A percentile compares a stretch with the other conserved stretches of the same genome.
Conservation (phyloP, 108 stramenopile genomes). For the Stephanodiscus triporus region DNA sequence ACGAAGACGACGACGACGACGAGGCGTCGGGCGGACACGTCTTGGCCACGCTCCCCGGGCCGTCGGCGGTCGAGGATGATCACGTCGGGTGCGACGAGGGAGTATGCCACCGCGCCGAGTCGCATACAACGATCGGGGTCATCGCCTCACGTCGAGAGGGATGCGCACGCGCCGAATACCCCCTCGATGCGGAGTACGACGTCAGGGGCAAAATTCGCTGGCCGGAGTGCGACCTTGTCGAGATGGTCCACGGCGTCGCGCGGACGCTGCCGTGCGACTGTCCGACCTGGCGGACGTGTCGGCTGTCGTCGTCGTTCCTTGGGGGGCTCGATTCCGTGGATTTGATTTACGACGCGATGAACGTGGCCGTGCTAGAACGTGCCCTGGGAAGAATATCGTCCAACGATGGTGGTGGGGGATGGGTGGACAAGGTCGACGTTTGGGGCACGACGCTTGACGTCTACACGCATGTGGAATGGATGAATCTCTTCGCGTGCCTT, state of each 20-base stretch:
- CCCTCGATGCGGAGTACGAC: not conserved
- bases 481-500: slow-evolving; percentile 13
- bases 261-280: slow-evolving; percentile 5
- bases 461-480: slow-evolving; percentile 26
- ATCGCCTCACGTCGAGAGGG: not conserved
- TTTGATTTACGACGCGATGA: slow-evolving; percentile 29
- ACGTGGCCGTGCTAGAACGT: slow-evolving; percentile 29
- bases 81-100: too few relatives aligned
- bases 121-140: too few relatives aligned
- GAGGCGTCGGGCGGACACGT: slow-evolving; percentile 3
- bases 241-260: slow-evolving; percentile 8
- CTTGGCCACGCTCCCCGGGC: not conserved
- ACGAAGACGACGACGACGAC: slow-evolving; percentile 5
- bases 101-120: too few relatives aligned
- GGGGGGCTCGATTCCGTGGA: slow-evolving; percentile 14
- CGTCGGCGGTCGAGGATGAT: too few relatives aligned
- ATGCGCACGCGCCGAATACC: not conserved
- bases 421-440: slow-evolving; percentile 24
- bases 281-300: slow-evolving; percentile 32
- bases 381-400: slow-evolving; percentile 12
- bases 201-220: slow-evolving; percentile 7
- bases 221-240: slow-evolving; percentile 12
- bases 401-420: slow-evolving; percentile 11
- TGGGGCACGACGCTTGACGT: slow-evolving; percentile 38
- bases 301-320: slow-evolving; percentile 20